These are phyloP conservation scores for Hypoxylon sp. DNA, from an alignment of 2,329 filamentous ascomycete species.

Conservation along the genomic window DNA sequence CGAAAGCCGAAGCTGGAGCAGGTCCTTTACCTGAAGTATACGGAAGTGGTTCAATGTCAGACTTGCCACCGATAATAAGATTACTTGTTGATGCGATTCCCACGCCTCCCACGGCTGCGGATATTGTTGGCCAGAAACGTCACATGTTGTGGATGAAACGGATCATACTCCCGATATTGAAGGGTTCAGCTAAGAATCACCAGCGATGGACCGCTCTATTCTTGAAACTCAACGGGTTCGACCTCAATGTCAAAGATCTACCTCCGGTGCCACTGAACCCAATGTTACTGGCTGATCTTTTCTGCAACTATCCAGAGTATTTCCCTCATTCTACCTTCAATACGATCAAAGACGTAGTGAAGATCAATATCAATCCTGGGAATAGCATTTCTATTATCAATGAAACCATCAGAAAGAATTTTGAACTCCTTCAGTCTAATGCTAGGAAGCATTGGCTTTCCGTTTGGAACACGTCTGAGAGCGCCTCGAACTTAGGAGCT, in stretches of 20 bases:
- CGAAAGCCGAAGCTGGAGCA: slow-evolving; percentile 19
- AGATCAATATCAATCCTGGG: slow-evolving; percentile 47
- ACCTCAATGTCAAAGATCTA: slow-evolving; percentile 40
- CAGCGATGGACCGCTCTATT: slow-evolving; percentile 53
- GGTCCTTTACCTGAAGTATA: slow-evolving; percentile 33
- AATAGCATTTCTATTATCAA: slow-evolving; percentile 45
- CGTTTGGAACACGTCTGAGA: slow-evolving; percentile 28
- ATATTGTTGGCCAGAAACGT: not conserved
- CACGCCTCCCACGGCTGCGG: not conserved
- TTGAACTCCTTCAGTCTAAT: slow-evolving; percentile 8
- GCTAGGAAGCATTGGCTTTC: slow-evolving; percentile 28
- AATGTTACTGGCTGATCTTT: slow-evolving; percentile 26
- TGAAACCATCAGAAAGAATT: slow-evolving; percentile 38
- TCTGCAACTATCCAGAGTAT: slow-evolving; percentile 28
- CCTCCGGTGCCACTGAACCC: slow-evolving; percentile 47
- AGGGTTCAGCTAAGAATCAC: slow-evolving; percentile 51
- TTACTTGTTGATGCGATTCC: slow-evolving; percentile 27
- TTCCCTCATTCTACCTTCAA: slow-evolving; percentile 41
- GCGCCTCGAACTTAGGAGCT: slow-evolving; percentile 20
- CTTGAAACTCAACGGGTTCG: slow-evolving; percentile 49
- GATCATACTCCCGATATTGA: slow-evolving; percentile 47
- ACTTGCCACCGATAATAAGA: slow-evolving; percentile 38
- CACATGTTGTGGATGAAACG: slow-evolving; percentile 39
- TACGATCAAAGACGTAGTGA: slow-evolving; percentile 35
- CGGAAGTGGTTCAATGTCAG: slow-evolving; percentile 13